These are phyloP conservation scores for Hypholoma fasciculare DNA, from an alignment of 768 basidiomycete species.

Conservation along the genomic window DNA sequence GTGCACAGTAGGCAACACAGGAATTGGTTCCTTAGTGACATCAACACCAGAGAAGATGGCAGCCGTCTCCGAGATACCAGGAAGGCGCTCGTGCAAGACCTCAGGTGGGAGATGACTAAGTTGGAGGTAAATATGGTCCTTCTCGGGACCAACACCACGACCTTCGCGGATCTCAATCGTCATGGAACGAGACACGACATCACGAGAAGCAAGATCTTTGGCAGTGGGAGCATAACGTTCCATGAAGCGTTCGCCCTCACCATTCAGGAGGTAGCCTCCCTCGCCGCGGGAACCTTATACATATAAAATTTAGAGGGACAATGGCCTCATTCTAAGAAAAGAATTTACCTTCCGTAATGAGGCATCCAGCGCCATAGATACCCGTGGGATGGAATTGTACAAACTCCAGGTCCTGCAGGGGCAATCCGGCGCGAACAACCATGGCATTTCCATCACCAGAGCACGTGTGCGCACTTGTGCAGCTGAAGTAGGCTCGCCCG, in stretches of 20 bases:
- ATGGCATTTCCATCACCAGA: conserved; percentile 99
- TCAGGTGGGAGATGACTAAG: conserved; percentile 96
- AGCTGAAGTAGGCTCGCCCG: conserved; percentile 97
- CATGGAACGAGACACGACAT: conserved; percentile 99
- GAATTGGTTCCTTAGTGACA: conserved; percentile 99
- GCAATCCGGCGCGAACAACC: conserved; percentile 95
- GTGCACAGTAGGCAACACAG: conserved; percentile 96
- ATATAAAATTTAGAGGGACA: neutral
- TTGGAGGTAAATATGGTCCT: conserved; percentile 96
- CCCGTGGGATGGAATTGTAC: conserved; percentile 99
- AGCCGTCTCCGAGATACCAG: conserved; percentile 99
- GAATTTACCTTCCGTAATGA: conserved; percentile 89
- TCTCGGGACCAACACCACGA: conserved; percentile 97
- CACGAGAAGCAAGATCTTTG: conserved; percentile 98
- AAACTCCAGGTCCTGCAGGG: conserved; percentile 96
- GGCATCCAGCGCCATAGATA: conserved; percentile 98
- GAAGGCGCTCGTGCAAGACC: conserved; percentile 92
- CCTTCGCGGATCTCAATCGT: conserved; percentile 98
- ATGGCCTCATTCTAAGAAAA: neutral
- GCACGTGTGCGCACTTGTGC: conserved; percentile 98
- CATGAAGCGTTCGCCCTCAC: conserved; percentile 99
- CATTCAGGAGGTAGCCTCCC: conserved; percentile 97
- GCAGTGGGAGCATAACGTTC: conserved; percentile 99
- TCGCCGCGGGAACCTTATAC: conserved; percentile 91
- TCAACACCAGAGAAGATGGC: conserved; percentile 99